Evolutionary conservation across 1,139 yeast species (phyloP).

Genomic region (Candida tetrigidarum): DNA sequence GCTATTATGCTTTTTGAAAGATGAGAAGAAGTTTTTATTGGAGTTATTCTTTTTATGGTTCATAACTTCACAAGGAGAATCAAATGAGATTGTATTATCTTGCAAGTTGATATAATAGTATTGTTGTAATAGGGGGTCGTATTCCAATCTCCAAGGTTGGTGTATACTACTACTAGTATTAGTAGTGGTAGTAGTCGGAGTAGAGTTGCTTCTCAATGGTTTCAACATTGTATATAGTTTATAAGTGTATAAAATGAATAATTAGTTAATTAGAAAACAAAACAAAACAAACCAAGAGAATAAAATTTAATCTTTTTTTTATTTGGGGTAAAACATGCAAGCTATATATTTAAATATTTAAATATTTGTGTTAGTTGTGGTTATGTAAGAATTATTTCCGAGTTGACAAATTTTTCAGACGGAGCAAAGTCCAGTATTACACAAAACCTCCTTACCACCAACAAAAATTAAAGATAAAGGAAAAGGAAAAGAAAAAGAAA

Average conservation of each 20-base stretch:
- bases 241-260: background rate
- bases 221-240: background rate
- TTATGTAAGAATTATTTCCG: too few species aligned
- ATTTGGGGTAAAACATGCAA: too few species aligned
- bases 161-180: too few species aligned
- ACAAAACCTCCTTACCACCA: too few species aligned
- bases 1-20: background rate
- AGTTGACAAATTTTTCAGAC: too few species aligned
- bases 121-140: slow-evolving; percentile 38
- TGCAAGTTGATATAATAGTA: slow-evolving; percentile 39
- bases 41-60: slow-evolving; percentile 11
- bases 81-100: slow-evolving; percentile 40
- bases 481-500: too few species aligned
- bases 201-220: slow-evolving; percentile 1
- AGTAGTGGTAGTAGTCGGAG: background rate
- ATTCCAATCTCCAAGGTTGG: slow-evolving; percentile 28
- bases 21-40: slow-evolving; percentile 1
- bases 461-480: too few species aligned
- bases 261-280: background rate
- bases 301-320: too few species aligned
- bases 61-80: slow-evolving; percentile 46
- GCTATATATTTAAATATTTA: too few species aligned
- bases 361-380: too few species aligned
- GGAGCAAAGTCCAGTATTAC: too few species aligned
- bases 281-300: too few species aligned